These are phyloP conservation scores for Ceratocystis alfenasii DNA, from an alignment of 2,329 filamentous ascomycete genomes.

Conservation along the genomic window DNA sequence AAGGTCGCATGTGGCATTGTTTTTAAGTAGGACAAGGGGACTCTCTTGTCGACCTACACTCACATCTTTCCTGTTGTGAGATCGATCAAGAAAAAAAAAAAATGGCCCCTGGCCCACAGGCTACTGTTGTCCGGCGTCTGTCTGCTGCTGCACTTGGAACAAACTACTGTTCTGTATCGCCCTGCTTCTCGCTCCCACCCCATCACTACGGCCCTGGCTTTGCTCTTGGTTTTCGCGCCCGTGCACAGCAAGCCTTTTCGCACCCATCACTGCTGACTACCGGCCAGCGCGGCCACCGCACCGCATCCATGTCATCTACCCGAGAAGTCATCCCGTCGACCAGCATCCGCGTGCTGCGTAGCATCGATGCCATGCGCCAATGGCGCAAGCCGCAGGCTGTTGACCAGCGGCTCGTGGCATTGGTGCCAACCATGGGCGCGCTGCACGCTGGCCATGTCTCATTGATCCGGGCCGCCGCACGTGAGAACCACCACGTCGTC, in stretches of 20 bases:
- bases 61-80: no score
- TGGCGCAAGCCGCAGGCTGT: slow-evolving; percentile 56
- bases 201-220: neutral
- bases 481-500: slow-evolving; percentile 74
- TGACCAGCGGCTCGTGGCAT: slow-evolving; percentile 60
- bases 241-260: neutral
- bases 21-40: no score
- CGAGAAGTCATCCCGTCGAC: slow-evolving; percentile 42
- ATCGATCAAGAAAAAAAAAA: neutral
- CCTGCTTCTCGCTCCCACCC: neutral
- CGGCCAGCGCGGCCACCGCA: slow-evolving; percentile 22
- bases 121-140: neutral
- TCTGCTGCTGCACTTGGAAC: neutral
- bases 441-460: slow-evolving; percentile 86
- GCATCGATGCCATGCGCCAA: slow-evolving; percentile 57
- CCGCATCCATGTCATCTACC: slow-evolving; percentile 23
- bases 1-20: no score
- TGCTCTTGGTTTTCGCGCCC: neutral
- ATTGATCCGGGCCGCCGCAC: slow-evolving; percentile 70
- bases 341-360: slow-evolving; percentile 60
- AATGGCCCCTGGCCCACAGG: neutral
- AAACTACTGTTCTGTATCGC: neutral
- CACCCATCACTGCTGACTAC: slow-evolving; percentile 21
- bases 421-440: slow-evolving; percentile 96
- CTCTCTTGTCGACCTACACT: no score